These are phyloP conservation scores for Antarctomyces pellizariae DNA, from an alignment of 495 filamentous ascomycete genomes.

Conservation along the genomic window DNA sequence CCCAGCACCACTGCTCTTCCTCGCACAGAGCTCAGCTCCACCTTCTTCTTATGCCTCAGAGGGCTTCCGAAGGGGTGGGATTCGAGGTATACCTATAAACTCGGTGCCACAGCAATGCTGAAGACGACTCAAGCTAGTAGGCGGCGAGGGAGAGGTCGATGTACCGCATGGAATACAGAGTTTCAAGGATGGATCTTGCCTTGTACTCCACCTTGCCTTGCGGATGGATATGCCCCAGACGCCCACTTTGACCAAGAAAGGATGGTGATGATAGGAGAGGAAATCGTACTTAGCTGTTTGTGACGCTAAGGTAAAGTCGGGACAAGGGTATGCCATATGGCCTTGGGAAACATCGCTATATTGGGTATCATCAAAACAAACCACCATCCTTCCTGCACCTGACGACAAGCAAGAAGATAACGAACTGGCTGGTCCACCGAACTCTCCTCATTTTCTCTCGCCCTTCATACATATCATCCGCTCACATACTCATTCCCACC, in stretches of 20 bases:
- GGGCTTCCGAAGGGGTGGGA: too few species aligned
- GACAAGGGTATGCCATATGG: not conserved
- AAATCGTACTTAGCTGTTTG: not conserved
- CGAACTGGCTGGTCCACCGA: slow-evolving; percentile 11
- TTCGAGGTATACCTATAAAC: too few species aligned
- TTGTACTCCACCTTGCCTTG: slow-evolving; percentile 39
- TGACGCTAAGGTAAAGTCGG: not conserved
- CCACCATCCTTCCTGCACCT: not conserved
- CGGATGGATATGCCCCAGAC: slow-evolving; percentile 12
- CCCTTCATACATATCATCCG: slow-evolving; percentile 14
- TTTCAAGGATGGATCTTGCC: slow-evolving; percentile 39
- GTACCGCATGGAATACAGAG: slow-evolving; percentile 42
- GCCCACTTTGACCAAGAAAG: slow-evolving; percentile 1
- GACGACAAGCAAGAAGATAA: not conserved
- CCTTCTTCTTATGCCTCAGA: too few species aligned
- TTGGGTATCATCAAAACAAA: slow-evolving; percentile 7
- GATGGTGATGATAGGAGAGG: not conserved
- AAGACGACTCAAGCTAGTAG: too few species aligned
- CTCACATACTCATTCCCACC: not conserved
- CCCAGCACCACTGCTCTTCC: too few species aligned
- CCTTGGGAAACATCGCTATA: too few species aligned
- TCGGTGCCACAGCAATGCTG: too few species aligned
- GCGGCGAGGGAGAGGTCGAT: slow-evolving; percentile 18
- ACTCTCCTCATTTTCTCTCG: slow-evolving; percentile 10
- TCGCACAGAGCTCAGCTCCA: too few species aligned